Evolutionary conservation across 306 rosid genomes (phyloP), one percentile per base, ranked within the genome.

Genomic region (Sesbania bispinosa): DNA sequence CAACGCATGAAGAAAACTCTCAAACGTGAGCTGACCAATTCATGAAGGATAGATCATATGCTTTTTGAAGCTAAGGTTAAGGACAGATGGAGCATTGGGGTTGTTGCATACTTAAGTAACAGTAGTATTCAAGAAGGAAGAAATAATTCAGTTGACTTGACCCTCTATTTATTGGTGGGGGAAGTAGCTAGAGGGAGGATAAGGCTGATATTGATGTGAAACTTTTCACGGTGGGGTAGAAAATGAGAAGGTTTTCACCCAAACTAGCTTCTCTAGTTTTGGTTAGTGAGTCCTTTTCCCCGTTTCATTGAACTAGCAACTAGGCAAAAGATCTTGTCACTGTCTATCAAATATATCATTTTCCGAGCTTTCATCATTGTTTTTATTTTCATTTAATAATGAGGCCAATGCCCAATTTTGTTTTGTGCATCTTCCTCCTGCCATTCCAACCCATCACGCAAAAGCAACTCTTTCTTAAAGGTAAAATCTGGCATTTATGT

Each of bases 201-300:
- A 77, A 79, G 54, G 57, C 16, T 75, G 67, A 76, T 10, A 26
- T 42, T 88, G 90, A 90, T 70, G 87, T 75, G 90, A 88, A 80
- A 83, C 61, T 75, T 86, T 86, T 90, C 79, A 83, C 86, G 2
- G n/a, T 35, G 55, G 53, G 76, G 80, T 48, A 33, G 63, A 64
- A 82, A 39, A 54, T 23, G 32, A 60, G 43, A 38, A 45, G 7
- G 8, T 10, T 82, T 81, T 75, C 66, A 63, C 78, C 68, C 70
- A 62, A 74, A 47, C 50, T 38, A 20, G 19, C 7, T 7, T 35
- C 8, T 69, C 4, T 32, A 6, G 6, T 11, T 23, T 2, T 38
- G 16, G 38, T 19, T 36, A n/a, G 14, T 23, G 52, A 64, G 27
- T 69, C 70, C 10, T 36, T 51, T 51, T 67, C 70, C 53, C 72